Evolutionary conservation across 352 stramenopile genomes (phyloP).

Genomic region (Pythium myriotylum): DNA sequence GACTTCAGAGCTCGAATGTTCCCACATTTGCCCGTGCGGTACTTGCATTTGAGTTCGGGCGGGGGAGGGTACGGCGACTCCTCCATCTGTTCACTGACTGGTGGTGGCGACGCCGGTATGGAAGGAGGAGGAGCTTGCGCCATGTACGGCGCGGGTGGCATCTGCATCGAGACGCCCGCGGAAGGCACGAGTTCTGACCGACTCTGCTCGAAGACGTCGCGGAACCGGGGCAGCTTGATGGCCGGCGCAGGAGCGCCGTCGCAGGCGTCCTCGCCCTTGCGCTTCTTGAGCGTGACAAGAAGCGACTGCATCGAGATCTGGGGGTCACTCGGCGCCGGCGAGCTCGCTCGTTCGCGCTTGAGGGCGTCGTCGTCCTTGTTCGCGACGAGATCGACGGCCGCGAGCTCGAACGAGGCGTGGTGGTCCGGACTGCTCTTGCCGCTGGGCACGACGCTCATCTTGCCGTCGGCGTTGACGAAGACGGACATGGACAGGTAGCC

Average conservation of each 20-base stretch:
- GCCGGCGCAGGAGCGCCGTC: neutral
- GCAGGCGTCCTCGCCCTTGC: slow-evolving; percentile 35
- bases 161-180: slow-evolving; percentile 5
- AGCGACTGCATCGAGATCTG: slow-evolving; percentile 74
- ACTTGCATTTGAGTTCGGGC: slow-evolving; percentile 72
- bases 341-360: slow-evolving; percentile 4
- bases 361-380: neutral
- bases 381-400: neutral
- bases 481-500: slow-evolving; percentile 35
- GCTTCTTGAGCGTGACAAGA: slow-evolving; percentile 69
- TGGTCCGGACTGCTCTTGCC: slow-evolving; percentile 18
- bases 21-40: slow-evolving; percentile 81
- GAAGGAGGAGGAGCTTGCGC: slow-evolving; percentile 3
- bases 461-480: slow-evolving; percentile 30
- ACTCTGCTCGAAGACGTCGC: slow-evolving; percentile 53
- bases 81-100: slow-evolving; percentile 24
- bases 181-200: slow-evolving; percentile 4
- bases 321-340: slow-evolving; percentile 12
- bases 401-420: slow-evolving; percentile 7
- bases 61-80: slow-evolving; percentile 19
- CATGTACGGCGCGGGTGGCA: slow-evolving; percentile 3
- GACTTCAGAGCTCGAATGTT: slow-evolving; percentile 76
- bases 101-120: slow-evolving; percentile 15
- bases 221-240: slow-evolving; percentile 62
- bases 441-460: slow-evolving; percentile 11